These are phyloP conservation scores for Orobanche coerulescens DNA, from an alignment of 257 asterid genomes.

Conservation along the genomic window DNA sequence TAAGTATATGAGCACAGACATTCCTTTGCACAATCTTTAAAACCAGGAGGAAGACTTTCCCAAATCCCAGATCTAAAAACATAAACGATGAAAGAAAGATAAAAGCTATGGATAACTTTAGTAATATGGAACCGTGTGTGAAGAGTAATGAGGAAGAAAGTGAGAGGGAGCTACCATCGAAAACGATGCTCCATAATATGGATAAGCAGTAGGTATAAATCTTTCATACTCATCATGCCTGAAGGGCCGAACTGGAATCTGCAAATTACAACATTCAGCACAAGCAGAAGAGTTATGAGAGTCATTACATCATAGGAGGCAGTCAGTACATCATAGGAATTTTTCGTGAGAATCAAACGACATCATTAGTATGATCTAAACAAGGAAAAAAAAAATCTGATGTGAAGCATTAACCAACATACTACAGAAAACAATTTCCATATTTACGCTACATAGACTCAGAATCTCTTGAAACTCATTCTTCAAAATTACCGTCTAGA, in stretches of 20 bases:
- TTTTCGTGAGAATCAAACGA: not conserved
- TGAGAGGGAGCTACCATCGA: conserved; percentile 46
- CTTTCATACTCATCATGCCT: conserved; percentile 87
- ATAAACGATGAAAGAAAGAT: not conserved
- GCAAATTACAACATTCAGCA: conserved; percentile 26
- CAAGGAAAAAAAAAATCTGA: not conserved
- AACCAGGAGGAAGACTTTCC: not conserved
- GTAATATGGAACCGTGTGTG: conserved; percentile 1
- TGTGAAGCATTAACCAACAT: not conserved
- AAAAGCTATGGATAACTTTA: conserved; percentile 8
- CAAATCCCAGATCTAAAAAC: not conserved
- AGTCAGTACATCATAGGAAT: not conserved
- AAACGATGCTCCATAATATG: conserved; percentile 86
- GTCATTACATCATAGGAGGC: too few species aligned
- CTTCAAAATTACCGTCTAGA: not conserved
- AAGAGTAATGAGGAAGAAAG: not conserved
- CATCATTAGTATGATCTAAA: not conserved
- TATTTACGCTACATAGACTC: not conserved
- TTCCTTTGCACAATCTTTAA: not conserved
- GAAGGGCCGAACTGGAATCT: conserved; percentile 98
- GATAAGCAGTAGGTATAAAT: conserved; percentile 75
- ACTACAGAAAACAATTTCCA: not conserved
- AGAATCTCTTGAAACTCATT: conserved; percentile 4
- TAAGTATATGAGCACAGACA: not conserved
- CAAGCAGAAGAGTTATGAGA: conserved; percentile 7